Conservation (phyloP, 2,329 filamentous ascomycete genomes). For the Rhynchosporium graminicola region DNA sequence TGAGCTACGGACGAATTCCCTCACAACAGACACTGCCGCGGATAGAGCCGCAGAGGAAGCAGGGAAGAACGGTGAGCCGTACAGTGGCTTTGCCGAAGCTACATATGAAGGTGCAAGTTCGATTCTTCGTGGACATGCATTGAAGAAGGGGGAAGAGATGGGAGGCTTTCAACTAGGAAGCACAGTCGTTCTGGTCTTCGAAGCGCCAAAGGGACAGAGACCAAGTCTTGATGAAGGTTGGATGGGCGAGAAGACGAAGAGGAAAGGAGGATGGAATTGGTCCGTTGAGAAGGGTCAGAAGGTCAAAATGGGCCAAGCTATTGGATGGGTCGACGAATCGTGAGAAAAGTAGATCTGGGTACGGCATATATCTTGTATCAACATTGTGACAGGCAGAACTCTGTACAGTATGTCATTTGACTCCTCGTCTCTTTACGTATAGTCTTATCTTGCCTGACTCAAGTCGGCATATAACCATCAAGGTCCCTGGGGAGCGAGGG, state of each 20-base stretch:
- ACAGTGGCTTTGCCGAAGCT: slow-evolving; percentile 90
- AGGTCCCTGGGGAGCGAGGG: slow-evolving; percentile 1
- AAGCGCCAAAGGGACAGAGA: slow-evolving; percentile 71
- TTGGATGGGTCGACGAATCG: slow-evolving; percentile 70
- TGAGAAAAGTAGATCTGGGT: slow-evolving; percentile 20
- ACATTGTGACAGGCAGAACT: background rate
- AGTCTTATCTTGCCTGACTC: background rate
- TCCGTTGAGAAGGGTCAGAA: slow-evolving; percentile 81
- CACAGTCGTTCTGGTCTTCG: slow-evolving; percentile 93
- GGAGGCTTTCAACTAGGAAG: slow-evolving; percentile 95
- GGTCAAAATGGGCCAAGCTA: slow-evolving; percentile 83
- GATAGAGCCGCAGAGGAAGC: slow-evolving; percentile 84
- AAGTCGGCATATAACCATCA: slow-evolving; percentile 8
- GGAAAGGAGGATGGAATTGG: slow-evolving; percentile 79
- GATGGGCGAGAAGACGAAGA: slow-evolving; percentile 52
- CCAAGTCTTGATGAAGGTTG: slow-evolving; percentile 62
- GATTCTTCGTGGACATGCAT: slow-evolving; percentile 78
- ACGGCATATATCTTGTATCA: background rate
- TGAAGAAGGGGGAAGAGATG: slow-evolving; percentile 93
- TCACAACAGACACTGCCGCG: slow-evolving; percentile 89
- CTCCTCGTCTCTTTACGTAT: background rate
- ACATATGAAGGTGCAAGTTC: slow-evolving; percentile 78
- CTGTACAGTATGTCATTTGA: background rate
- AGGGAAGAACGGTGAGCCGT: slow-evolving; percentile 72
- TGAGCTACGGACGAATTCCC: slow-evolving; percentile 88